Percentiles rank a stretch among this genome's conserved stretches.
Conservation (phyloP, 169 alveolate genomes). For the Plasmodium gonderi region DNA sequence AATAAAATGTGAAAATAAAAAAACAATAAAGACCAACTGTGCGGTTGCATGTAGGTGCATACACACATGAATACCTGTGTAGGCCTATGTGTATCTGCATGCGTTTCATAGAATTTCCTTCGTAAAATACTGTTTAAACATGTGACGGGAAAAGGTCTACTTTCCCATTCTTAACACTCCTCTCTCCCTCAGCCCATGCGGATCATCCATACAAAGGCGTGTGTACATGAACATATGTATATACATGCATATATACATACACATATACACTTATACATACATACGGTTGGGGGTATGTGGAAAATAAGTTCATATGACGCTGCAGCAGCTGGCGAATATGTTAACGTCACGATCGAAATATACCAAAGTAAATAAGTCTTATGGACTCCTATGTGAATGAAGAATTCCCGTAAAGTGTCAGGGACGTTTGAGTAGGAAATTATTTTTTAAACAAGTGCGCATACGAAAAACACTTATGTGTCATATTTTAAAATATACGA, state of each 20-base stretch:
- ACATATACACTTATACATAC: not conserved
- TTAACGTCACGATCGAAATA: not conserved
- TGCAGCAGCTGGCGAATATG: not conserved
- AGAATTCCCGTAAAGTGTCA: not conserved
- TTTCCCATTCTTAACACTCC: not conserved
- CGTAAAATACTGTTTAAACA: too few relatives aligned
- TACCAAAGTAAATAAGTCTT: not conserved
- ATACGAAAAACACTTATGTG: not conserved
- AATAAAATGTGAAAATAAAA: too few relatives aligned
- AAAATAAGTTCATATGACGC: not conserved
- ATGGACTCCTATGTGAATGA: not conserved
- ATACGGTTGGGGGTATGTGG: not conserved
- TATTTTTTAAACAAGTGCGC: not conserved
- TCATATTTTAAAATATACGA: not conserved
- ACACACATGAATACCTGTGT: too few relatives aligned
- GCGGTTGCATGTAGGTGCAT: too few relatives aligned
- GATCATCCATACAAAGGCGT: not conserved
- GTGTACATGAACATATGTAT: not conserved
- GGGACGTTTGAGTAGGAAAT: not conserved
- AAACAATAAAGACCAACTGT: too few relatives aligned
- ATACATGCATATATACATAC: not conserved
- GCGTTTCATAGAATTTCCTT: too few relatives aligned
- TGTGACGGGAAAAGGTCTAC: too few relatives aligned
- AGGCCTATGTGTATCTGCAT: too few relatives aligned
- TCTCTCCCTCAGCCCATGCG: not conserved